These are phyloP conservation scores for Aureobasidium uvarum DNA, from an alignment of 2,329 filamentous ascomycete species.

Conservation along the genomic window DNA sequence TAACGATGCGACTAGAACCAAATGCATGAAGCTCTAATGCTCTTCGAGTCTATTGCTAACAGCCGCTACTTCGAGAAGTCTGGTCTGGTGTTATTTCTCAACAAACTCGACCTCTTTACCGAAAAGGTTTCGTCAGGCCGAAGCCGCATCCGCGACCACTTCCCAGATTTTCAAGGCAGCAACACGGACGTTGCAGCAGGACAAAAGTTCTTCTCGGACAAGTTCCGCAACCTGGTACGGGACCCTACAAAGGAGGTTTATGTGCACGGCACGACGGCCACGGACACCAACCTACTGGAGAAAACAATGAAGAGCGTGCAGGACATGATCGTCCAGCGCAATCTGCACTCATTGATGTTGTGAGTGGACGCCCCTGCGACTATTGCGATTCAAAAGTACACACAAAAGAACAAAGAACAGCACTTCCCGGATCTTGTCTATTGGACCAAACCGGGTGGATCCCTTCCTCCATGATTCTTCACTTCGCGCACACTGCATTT, in stretches of 20 bases:
- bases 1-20: conserved; percentile 55
- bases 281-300: conserved; percentile 52
- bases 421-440: conserved; percentile 2
- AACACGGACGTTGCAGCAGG: conserved; percentile 49
- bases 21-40: conserved; percentile 69
- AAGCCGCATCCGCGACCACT: conserved; percentile 50
- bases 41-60: conserved; percentile 72
- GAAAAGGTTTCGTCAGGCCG: conserved; percentile 50
- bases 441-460: conserved; percentile 16
- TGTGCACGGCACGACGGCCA: conserved; percentile 54
- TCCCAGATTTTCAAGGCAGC: conserved; percentile 50
- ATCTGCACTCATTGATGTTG: conserved; percentile 51
- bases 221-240: conserved; percentile 52
- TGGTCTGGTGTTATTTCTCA: conserved; percentile 69
- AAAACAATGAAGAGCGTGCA: conserved; percentile 55
- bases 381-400: neutral
- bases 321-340: conserved; percentile 56
- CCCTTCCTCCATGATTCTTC: neutral
- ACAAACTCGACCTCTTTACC: conserved; percentile 67
- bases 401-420: neutral
- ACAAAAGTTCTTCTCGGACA: conserved; percentile 52
- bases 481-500: conserved; percentile 12
- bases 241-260: conserved; percentile 53
- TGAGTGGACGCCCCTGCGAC: conserved; percentile 32
- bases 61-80: conserved; percentile 71